Evolutionary conservation across 768 basidiomycete genomes (phyloP).

Genomic region (Amanita polypyramis): DNA sequence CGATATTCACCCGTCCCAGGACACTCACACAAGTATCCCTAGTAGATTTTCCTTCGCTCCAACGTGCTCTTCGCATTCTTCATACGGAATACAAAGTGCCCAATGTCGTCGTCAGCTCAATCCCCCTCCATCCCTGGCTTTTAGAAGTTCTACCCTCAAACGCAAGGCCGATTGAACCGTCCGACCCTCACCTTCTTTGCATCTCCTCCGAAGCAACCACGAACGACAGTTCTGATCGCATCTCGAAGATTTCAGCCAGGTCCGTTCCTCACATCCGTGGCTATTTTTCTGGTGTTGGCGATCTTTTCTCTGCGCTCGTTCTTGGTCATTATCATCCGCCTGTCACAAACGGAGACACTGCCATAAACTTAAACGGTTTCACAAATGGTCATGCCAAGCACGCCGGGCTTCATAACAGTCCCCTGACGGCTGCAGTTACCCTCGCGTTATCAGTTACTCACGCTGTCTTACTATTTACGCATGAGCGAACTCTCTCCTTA

Average conservation of each 20-base stretch:
- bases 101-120: conserved; percentile 87
- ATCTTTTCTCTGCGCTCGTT: conserved; percentile 90
- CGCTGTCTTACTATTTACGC: conserved; percentile 55
- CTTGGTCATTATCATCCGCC: conserved; percentile 60
- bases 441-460: conserved; percentile 68
- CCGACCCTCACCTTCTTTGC: conserved; percentile 59
- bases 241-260: conserved; percentile 30
- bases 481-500: conserved; percentile 41
- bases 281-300: conserved; percentile 95
- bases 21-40: conserved; percentile 66
- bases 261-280: conserved; percentile 73
- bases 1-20: conserved; percentile 28
- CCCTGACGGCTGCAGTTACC: conserved; percentile 52
- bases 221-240: conserved; percentile 13
- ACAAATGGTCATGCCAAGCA: neutral
- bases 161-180: conserved; percentile 24
- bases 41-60: conserved; percentile 55
- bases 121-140: conserved; percentile 62
- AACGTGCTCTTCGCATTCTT: conserved; percentile 55
- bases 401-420: too few relatives aligned
- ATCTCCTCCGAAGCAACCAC: conserved; percentile 48
- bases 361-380: neutral
- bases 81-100: conserved; percentile 72
- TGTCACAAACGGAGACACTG: conserved; percentile 5
- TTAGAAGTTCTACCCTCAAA: conserved; percentile 36